Percentiles rank a stretch among this genome's conserved stretches.
Evolutionary conservation across 2,329 filamentous ascomycete species (phyloP).

Genomic region (Fusarium citri): DNA sequence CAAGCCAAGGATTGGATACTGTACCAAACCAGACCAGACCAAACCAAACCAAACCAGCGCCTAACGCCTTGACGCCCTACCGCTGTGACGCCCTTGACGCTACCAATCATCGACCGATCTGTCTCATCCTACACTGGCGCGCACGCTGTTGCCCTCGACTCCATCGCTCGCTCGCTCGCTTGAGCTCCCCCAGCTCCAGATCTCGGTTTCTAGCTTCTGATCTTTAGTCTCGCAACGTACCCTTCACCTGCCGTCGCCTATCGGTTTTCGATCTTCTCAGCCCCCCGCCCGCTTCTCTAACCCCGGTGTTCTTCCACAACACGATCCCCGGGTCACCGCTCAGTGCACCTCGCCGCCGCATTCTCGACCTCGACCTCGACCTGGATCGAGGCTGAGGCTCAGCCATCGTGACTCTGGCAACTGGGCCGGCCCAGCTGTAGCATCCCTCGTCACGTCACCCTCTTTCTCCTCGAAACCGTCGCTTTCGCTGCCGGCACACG

Average conservation of each 20-base stretch:
- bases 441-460: conserved; percentile 33
- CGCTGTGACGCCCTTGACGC: conserved; percentile 42
- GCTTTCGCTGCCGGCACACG: conserved; percentile 23
- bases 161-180: conserved; percentile 35
- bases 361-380: conserved; percentile 28
- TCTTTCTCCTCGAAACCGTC: conserved; percentile 12
- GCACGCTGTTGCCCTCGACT: conserved; percentile 40
- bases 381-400: conserved; percentile 35
- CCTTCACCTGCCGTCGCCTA: conserved; percentile 24
- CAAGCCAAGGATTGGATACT: conserved; percentile 26
- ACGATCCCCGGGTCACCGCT: conserved; percentile 29
- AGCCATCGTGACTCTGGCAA: conserved; percentile 45
- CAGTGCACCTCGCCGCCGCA: conserved; percentile 30
- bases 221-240: conserved; percentile 35
- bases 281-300: conserved; percentile 11
- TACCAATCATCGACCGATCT: conserved; percentile 48
- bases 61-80: conserved; percentile 43
- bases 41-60: conserved; percentile 27
- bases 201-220: conserved; percentile 33
- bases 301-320: conserved; percentile 16
- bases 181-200: conserved; percentile 35
- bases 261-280: conserved; percentile 16
- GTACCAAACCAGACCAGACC: not conserved
- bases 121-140: conserved; percentile 39
- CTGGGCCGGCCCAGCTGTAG: conserved; percentile 47